Evolutionary conservation across 2,329 filamentous ascomycete genomes (phyloP), one percentile per base, ranked within the genome.

Genomic region (Hypoxylon sp.): DNA sequence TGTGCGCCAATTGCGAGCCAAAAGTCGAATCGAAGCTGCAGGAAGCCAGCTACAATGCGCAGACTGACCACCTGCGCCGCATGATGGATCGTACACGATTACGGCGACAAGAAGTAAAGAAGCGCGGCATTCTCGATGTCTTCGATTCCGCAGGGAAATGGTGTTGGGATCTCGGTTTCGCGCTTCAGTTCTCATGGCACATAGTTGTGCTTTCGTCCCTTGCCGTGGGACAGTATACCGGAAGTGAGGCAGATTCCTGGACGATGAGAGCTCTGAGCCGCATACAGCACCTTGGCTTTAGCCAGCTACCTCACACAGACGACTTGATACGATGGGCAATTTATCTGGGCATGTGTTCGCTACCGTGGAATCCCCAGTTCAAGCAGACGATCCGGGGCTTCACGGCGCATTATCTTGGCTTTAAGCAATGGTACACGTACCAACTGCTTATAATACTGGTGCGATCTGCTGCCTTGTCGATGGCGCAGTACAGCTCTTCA

Each of bases 1-100:
- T 97, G 56, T 99, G 95, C 77, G 83, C 83, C 61, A 80, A 85
- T 41, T 99, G 95, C 74, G 89, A 90, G 62, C 89, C 88, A 4
- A 85, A 80, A 59, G 93, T 94, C 18, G 84, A 88, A 61, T 78
- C 83, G 29, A 83, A 87, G 59, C 86, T 97, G 48, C 81, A 84
- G 18, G 80, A 86, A 64, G 87, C 91, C 0, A 88, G 85, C 7
- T 96, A 96, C 71, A 89, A 87, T 26, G 92, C 92, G 23, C 91
- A 91, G 74, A 89, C 90, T n/a, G 91, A 96, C 66, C 84, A 92
- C 62, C 74, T 96, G 26, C 82, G 88, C 47, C 84, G 89, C 60
- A 87, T 91, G 79, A 86, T 96, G 77, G 87, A 91, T 41, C 85
- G 84, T 65, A 88, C 81, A 43, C 77, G 77, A 56, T 79, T 71